Percentiles rank a stretch among this genome's conserved stretches.
Conservation (phyloP, 306 rosid genomes). For the Quercus agrifolia region DNA sequence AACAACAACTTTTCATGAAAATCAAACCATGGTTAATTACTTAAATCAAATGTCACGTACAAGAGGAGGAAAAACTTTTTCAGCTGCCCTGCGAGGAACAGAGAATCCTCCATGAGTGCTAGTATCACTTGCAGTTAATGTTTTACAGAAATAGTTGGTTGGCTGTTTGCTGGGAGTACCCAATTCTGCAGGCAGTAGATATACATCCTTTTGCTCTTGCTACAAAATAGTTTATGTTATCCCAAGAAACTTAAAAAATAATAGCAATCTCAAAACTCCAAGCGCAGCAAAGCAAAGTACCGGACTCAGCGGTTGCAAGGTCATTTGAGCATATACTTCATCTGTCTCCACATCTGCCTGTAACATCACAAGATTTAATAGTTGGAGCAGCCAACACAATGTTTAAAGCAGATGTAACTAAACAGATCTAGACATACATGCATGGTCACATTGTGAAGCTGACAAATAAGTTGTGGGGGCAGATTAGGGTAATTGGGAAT, state of each 20-base stretch:
- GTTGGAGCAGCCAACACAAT: conserved; percentile 10
- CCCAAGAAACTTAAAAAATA: conserved; percentile 3
- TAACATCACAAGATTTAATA: conserved; percentile 19
- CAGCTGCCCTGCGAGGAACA: conserved; percentile 84
- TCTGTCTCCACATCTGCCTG: conserved; percentile 78
- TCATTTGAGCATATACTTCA: conserved; percentile 82
- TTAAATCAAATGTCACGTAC: conserved; percentile 33
- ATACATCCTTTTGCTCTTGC: conserved; percentile 77
- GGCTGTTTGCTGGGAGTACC: conserved; percentile 70
- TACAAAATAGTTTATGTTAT: conserved; percentile 28
- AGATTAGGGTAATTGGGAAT: conserved; percentile 71
- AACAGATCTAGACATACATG: conserved; percentile 44
- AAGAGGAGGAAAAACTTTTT: conserved; percentile 79
- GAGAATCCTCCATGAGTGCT: conserved; percentile 83
- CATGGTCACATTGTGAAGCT: conserved; percentile 77
- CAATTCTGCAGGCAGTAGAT: conserved; percentile 67
- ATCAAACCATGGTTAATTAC: not conserved
- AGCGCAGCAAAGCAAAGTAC: conserved; percentile 27
- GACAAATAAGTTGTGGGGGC: conserved; percentile 65
- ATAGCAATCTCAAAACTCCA: not conserved
- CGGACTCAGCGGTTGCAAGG: conserved; percentile 68
- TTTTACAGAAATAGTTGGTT: conserved; percentile 69
- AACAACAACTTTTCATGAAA: not conserved
- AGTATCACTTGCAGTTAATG: conserved; percentile 74
- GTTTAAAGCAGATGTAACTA: conserved; percentile 7